Percentiles rank a stretch among this genome's conserved stretches.
Evolutionary conservation across 306 rosid species (phyloP).

Genomic region (Cicer bijugum): DNA sequence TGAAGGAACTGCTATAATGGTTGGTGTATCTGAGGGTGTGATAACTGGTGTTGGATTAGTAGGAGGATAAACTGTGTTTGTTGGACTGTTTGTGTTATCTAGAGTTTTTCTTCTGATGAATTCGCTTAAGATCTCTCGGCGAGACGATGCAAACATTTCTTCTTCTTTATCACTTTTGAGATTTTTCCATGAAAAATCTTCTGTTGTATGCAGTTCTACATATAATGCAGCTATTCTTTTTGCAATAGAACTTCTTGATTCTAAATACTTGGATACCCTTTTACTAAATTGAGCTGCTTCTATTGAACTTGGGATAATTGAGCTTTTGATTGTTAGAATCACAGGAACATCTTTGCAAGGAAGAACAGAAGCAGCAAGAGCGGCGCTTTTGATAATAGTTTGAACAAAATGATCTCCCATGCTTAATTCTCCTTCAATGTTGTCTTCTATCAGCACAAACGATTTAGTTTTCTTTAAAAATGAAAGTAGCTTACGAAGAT

Average conservation of each 20-base stretch:
- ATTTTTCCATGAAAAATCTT: conserved; percentile 55
- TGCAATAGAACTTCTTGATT: conserved; percentile 46
- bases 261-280: conserved; percentile 54
- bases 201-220: conserved; percentile 52
- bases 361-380: conserved; percentile 52
- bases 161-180: conserved; percentile 55
- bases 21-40: conserved; percentile 69
- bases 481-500: conserved; percentile 48
- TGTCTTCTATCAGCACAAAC: conserved; percentile 57
- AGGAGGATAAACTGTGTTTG: conserved; percentile 65
- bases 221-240: conserved; percentile 57
- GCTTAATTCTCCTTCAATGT: conserved; percentile 48
- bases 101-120: conserved; percentile 49
- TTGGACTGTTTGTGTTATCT: conserved; percentile 54
- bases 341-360: conserved; percentile 61
- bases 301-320: conserved; percentile 46
- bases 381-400: conserved; percentile 48
- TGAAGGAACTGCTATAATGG: conserved; percentile 78
- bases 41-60: conserved; percentile 55
- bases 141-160: conserved; percentile 49
- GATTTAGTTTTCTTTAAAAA: conserved; percentile 55
- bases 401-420: conserved; percentile 53
- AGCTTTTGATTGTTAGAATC: conserved; percentile 54
- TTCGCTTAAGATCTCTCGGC: conserved; percentile 50
- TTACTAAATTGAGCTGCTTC: conserved; percentile 53